Conservation (phyloP, 2,329 filamentous ascomycete species). For the Knufia petricola region DNA sequence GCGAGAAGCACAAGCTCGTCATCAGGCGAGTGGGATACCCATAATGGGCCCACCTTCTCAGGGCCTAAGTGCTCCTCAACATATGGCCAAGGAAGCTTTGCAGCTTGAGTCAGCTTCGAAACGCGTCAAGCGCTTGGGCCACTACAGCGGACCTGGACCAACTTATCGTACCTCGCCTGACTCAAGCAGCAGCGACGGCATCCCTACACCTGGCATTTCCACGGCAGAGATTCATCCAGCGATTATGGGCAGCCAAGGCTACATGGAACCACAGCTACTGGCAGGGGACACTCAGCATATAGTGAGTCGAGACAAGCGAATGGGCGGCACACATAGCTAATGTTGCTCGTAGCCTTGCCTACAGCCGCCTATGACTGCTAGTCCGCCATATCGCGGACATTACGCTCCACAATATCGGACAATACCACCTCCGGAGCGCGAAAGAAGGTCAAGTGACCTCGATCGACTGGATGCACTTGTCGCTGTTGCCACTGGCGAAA, state of each 20-base stretch:
- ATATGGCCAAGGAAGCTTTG: constrained; percentile 17
- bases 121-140: constrained; percentile 26
- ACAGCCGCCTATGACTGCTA: background rate
- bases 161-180: constrained; percentile 36
- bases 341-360: constrained; percentile 9
- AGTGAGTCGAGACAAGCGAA: constrained; percentile 9
- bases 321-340: constrained; percentile 6
- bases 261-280: constrained; percentile 33
- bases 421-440: constrained; percentile 9
- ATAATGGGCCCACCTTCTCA: constrained; percentile 9
- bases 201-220: constrained; percentile 38
- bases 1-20: constrained; percentile 4
- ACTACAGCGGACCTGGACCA: constrained; percentile 28
- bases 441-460: constrained; percentile 31
- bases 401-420: constrained; percentile 10
- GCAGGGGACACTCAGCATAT: constrained; percentile 8
- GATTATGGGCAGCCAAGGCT: constrained; percentile 40
- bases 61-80: constrained; percentile 14
- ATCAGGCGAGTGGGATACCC: background rate
- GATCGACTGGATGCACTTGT: constrained; percentile 42
- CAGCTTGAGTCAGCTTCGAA: constrained; percentile 12
- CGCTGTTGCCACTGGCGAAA: constrained; percentile 41
- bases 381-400: background rate
- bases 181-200: constrained; percentile 40
- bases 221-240: constrained; percentile 40